Evolutionary conservation across 177 flowering plant genomes (phyloP).

Genomic region (Tripterygium wilfordii): DNA sequence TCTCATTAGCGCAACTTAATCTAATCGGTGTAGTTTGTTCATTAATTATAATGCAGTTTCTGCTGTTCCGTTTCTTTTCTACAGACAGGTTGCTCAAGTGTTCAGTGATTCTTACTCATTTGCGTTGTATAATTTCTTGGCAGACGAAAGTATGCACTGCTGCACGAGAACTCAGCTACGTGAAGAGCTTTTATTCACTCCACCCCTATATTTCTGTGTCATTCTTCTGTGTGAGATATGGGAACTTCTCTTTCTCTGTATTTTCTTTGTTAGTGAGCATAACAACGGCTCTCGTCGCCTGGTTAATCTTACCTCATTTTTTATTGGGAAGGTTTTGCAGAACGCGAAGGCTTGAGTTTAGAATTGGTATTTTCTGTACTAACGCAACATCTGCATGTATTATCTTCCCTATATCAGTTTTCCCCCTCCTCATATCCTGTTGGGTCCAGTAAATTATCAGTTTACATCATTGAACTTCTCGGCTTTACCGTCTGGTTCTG

Average conservation of each 20-base stretch:
- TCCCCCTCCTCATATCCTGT: too few species aligned
- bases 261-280: not conserved
- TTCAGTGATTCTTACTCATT: not conserved
- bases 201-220: not conserved
- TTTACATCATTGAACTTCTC: too few species aligned
- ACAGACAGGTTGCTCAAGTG: too few species aligned
- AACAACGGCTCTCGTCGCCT: not conserved
- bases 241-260: not conserved
- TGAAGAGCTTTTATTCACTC: not conserved
- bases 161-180: constrained; percentile 71
- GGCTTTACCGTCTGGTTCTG: too few species aligned
- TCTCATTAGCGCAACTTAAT: too few species aligned
- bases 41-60: too few species aligned
- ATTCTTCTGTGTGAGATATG: not conserved
- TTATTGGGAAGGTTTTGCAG: not conserved
- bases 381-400: too few species aligned
- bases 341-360: not conserved
- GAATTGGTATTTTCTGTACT: too few species aligned
- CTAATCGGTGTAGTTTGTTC: too few species aligned
- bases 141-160: constrained; percentile 87
- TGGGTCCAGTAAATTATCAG: too few species aligned
- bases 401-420: too few species aligned
- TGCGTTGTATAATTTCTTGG: constrained; percentile 10
- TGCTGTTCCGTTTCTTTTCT: too few species aligned
- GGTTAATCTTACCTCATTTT: not conserved